Percentiles rank a stretch among this genome's conserved stretches.
Conservation (phyloP, 805 yeast genomes). For the Metschnikowia drakensbergensis region DNA sequence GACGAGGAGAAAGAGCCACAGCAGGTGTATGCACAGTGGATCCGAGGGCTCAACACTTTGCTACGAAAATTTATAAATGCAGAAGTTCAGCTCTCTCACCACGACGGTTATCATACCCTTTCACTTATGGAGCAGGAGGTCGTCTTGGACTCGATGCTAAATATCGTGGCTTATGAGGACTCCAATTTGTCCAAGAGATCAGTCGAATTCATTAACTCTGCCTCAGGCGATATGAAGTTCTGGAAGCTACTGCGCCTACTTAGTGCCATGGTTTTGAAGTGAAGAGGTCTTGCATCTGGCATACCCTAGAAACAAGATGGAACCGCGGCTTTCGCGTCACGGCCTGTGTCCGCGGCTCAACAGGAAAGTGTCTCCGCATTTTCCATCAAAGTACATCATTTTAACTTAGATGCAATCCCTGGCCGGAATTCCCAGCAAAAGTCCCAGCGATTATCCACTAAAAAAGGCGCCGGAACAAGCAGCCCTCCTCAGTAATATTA, state of each 20-base stretch:
- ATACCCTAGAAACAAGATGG: background rate
- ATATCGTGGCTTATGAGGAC: constrained; percentile 4
- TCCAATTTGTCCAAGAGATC: background rate
- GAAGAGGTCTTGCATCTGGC: background rate
- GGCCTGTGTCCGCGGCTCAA: background rate
- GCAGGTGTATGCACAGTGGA: constrained; percentile 17
- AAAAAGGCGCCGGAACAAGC: background rate
- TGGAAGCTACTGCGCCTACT: constrained; percentile 14
- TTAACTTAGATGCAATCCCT: background rate
- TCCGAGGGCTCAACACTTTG: constrained; percentile 13
- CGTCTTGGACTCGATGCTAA: constrained; percentile 8
- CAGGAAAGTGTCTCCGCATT: background rate
- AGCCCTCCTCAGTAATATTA: constrained; percentile 8
- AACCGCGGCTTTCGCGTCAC: constrained; percentile 3
- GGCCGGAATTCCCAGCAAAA: background rate
- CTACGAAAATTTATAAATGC: constrained; percentile 9
- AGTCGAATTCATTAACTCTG: constrained; percentile 8
- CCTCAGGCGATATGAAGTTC: constrained; percentile 6
- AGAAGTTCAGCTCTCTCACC: constrained; percentile 3
- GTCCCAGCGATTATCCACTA: background rate
- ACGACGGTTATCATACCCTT: constrained; percentile 2
- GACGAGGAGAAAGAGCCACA: constrained; percentile 10
- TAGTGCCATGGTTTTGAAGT: constrained; percentile 3
- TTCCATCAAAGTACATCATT: background rate
- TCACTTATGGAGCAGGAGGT: background rate